Percentiles rank a stretch among this genome's conserved stretches.
phyloP scores from a whole-genome alignment of 352 stramenopile species.

The Pythium rishiriense region DNA sequence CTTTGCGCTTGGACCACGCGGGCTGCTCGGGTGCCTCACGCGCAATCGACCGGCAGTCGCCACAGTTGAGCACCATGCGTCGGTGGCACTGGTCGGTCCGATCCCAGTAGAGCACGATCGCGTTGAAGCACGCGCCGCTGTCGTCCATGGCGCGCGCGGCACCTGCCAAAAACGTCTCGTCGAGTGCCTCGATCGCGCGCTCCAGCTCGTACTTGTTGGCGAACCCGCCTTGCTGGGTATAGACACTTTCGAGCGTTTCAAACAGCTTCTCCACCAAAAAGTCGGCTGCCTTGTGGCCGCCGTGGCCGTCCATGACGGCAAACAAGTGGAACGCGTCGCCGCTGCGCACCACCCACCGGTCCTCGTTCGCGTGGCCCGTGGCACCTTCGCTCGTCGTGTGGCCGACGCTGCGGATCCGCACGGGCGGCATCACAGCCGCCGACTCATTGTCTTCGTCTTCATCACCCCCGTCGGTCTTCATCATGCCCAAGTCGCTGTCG shows the following conservation, averaged over 20 bases:
- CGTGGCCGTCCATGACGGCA: constrained; percentile 76
- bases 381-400: constrained; percentile 44
- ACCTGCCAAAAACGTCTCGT: constrained; percentile 42
- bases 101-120: constrained; percentile 53
- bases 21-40: constrained; percentile 30
- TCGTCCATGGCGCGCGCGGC: constrained; percentile 44
- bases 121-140: constrained; percentile 69
- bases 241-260: constrained; percentile 43
- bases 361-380: constrained; percentile 69
- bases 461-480: neutral
- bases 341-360: constrained; percentile 55
- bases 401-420: constrained; percentile 38
- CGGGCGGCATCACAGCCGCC: constrained; percentile 3
- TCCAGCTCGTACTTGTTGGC: constrained; percentile 30
- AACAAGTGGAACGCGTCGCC: constrained; percentile 62
- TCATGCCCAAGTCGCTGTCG: constrained; percentile 13
- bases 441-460: neutral
- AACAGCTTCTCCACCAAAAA: constrained; percentile 59
- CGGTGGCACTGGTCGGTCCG: constrained; percentile 33
- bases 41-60: constrained; percentile 69
- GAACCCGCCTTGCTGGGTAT: constrained; percentile 17
- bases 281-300: constrained; percentile 53
- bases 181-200: constrained; percentile 46
- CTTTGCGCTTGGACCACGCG: neutral
- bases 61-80: constrained; percentile 70